Percentiles rank a stretch among this genome's conserved stretches.
phyloP scores from a whole-genome alignment of 768 basidiomycete species.

The Russula lepida region DNA sequence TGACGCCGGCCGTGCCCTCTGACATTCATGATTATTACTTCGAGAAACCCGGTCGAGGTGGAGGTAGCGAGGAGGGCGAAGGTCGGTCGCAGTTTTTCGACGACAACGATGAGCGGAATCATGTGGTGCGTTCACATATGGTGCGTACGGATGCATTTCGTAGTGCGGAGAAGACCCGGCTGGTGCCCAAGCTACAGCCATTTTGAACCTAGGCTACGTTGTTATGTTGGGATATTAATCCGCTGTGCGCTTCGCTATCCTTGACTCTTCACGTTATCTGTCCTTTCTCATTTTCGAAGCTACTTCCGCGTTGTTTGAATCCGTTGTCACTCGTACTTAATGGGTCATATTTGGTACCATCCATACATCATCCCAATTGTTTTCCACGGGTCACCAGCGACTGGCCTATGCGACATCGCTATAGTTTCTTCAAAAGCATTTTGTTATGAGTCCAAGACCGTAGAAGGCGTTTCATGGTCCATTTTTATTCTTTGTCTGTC shows the following conservation, averaged over 20 bases:
- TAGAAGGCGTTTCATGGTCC: slow-evolving; percentile 74
- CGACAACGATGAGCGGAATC: slow-evolving; percentile 10
- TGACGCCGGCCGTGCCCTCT: neutral
- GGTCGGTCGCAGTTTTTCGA: slow-evolving; percentile 9
- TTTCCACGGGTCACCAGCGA: neutral
- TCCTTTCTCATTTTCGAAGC: neutral
- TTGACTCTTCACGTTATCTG: neutral
- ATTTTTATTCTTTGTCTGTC: slow-evolving; percentile 46
- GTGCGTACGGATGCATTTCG: slow-evolving; percentile 8
- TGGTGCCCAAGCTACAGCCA: slow-evolving; percentile 14
- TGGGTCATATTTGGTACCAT: neutral
- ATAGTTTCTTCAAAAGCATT: slow-evolving; percentile 49
- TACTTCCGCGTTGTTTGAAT: neutral
- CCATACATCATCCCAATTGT: neutral
- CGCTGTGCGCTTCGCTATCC: neutral
- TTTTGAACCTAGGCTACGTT: neutral
- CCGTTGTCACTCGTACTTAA: neutral
- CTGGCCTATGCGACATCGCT: neutral
- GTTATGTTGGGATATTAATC: no score
- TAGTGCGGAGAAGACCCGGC: neutral
- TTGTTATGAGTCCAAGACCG: slow-evolving; percentile 75
- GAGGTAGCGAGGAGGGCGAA: neutral
- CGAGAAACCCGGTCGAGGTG: neutral
- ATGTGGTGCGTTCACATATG: slow-evolving; percentile 7
- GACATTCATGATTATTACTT: slow-evolving; percentile 5